Evolutionary conservation across 139 green algal genomes (phyloP).

Genomic region (Chlorella sp.): DNA sequence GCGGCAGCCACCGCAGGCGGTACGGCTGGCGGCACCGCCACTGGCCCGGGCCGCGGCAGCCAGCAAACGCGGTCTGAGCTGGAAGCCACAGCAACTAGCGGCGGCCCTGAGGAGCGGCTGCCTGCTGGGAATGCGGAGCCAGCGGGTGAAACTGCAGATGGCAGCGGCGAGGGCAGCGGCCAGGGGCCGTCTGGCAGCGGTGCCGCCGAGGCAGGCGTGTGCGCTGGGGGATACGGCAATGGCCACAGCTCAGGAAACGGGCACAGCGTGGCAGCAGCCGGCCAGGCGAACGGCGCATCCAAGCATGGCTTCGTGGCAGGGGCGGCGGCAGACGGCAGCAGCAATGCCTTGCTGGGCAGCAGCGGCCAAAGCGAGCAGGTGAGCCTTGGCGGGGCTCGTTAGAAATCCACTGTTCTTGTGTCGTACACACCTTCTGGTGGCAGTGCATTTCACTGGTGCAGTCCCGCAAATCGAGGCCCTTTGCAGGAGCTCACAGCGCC

Average conservation of each 20-base stretch:
- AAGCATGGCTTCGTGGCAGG: no score
- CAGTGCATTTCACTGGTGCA: no score
- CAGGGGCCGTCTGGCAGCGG: background rate
- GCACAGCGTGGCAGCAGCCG: background rate
- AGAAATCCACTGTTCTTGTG: no score
- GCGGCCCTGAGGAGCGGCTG: background rate
- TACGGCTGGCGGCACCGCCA: background rate
- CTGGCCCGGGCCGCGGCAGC: background rate
- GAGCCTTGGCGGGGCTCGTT: no score
- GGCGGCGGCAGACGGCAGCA: no score
- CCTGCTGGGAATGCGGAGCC: background rate
- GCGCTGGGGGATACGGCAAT: background rate
- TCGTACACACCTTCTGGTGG: no score
- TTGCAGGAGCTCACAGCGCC: no score
- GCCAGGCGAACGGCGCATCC: background rate
- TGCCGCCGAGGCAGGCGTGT: background rate
- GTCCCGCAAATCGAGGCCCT: no score
- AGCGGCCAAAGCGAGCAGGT: background rate
- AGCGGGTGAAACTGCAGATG: background rate
- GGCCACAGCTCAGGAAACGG: constrained; percentile 21
- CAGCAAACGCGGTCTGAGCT: background rate
- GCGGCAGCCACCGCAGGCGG: background rate
- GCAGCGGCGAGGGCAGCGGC: background rate
- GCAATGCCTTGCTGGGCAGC: background rate
- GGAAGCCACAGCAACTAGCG: no score